Percentiles rank a stretch among this genome's conserved stretches.
Evolutionary conservation across 306 rosid species (phyloP).

Genomic region (Oxytropis ochrocephala): DNA sequence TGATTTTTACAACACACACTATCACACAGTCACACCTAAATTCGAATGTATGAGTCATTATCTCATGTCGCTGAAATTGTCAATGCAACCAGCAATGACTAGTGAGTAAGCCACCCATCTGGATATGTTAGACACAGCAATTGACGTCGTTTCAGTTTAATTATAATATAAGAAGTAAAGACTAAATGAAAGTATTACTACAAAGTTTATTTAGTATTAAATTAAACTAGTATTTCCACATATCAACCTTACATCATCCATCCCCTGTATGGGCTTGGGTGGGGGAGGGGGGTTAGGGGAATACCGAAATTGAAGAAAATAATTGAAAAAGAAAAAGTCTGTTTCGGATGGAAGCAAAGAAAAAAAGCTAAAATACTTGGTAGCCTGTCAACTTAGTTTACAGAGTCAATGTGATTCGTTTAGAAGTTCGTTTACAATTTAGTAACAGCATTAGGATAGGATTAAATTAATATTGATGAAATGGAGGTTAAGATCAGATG

Average conservation of each 20-base stretch:
- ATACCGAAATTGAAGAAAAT: background rate
- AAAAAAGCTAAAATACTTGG: background rate
- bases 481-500: slow-evolving; percentile 23
- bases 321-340: background rate
- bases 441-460: background rate
- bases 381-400: slow-evolving; percentile 22
- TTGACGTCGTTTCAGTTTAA: background rate
- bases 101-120: no score
- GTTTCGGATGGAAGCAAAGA: slow-evolving; percentile 19
- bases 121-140: background rate
- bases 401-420: slow-evolving; percentile 30
- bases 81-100: no score
- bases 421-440: slow-evolving; percentile 17
- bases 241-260: slow-evolving; percentile 21
- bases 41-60: no score
- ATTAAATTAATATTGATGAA: background rate
- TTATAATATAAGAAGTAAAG: background rate
- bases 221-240: background rate
- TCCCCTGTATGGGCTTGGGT: background rate
- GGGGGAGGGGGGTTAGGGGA: background rate
- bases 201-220: background rate
- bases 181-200: background rate
- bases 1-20: background rate
- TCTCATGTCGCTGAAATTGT: no score
- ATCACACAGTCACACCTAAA: no score